Evolutionary conservation across 768 basidiomycete species (phyloP), one percentile per base, ranked within the genome.

Genomic region (Boletus edulis): DNA sequence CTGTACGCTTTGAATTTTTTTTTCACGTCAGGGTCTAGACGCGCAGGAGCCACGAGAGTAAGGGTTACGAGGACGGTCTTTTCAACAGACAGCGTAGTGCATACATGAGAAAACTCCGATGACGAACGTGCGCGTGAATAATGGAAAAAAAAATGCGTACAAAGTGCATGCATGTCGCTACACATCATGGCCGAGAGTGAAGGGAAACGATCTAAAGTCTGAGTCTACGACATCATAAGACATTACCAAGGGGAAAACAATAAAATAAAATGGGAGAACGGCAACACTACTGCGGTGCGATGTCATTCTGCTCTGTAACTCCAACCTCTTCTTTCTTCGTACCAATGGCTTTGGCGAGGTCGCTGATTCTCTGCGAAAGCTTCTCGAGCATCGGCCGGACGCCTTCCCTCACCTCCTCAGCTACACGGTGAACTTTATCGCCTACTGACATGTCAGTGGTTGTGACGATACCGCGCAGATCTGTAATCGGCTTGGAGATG

Each of bases 381-480:
- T 71, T 73, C 35, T 85, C 84, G 14, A 90, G 75, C 49, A 88
- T 66, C 18, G 88, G 89, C 27, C 74, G 73, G 22, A 89, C 81
- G 34, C 80, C 80, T 24, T 80, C 78, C 62, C 76, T 80, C 24
- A 90, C 84, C 51, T 87, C 82, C 49, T 76, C 72, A 22, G 76
- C 68, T 18, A 89, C 73, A 54, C 79, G 81, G 45, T 69, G 60
- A 17, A 83, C 78, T 75, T 88, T 90, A 53, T 88, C 87, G 42
- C 79, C 76, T 4, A 88, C 56, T 0, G 86, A 76, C 17, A 84
- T 63, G 49, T 87, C 79, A 52, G 82, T 78, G 35, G 72, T 69
- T 17, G 74, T 76, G 46, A 86, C 62, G 57, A 87, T 84, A 27
- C 64, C 56, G 24, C 76, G 76, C 32, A 91, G 70, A 39, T 89